Evolutionary conservation across 192 early-diverging fungal species (phyloP).

Genomic region (Coemansia sp.): DNA sequence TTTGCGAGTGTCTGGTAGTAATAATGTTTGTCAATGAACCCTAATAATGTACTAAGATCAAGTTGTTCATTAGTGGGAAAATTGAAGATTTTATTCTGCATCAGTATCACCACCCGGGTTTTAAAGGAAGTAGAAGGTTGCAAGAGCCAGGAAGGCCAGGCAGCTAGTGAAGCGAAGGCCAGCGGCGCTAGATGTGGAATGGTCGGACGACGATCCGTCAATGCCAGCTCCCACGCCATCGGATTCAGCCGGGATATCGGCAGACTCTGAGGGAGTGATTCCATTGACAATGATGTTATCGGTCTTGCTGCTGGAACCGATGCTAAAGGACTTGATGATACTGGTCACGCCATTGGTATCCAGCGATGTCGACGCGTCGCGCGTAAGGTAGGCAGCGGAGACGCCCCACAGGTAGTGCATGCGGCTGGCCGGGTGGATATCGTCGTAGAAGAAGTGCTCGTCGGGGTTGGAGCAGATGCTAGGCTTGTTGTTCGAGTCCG

Average conservation of each 20-base stretch:
- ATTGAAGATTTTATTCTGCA: too few relatives aligned
- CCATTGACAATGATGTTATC: slow-evolving; percentile 39
- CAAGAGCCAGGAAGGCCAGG: background rate
- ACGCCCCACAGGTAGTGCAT: slow-evolving; percentile 52
- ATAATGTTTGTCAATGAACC: too few relatives aligned
- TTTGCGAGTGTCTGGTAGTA: too few relatives aligned
- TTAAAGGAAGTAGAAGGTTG: background rate
- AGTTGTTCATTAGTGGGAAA: too few relatives aligned
- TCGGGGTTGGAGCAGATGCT: slow-evolving; percentile 41
- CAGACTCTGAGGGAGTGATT: slow-evolving; percentile 3
- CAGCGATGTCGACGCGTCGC: slow-evolving; percentile 22
- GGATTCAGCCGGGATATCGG: slow-evolving; percentile 1
- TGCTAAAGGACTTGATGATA: slow-evolving; percentile 12
- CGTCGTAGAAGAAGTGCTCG: slow-evolving; percentile 45
- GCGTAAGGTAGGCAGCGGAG: slow-evolving; percentile 34
- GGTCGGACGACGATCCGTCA: background rate
- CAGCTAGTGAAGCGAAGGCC: background rate
- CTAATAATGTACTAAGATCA: too few relatives aligned
- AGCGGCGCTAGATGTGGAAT: background rate
- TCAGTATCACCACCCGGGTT: background rate
- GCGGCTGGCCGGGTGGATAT: slow-evolving; percentile 43
- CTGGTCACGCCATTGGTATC: slow-evolving; percentile 14
- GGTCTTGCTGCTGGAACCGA: slow-evolving; percentile 29
- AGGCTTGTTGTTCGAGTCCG: background rate
- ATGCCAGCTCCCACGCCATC: background rate